phyloP scores from a whole-genome alignment of 805 yeast genomes.

The Naumovozyma baii region DNA sequence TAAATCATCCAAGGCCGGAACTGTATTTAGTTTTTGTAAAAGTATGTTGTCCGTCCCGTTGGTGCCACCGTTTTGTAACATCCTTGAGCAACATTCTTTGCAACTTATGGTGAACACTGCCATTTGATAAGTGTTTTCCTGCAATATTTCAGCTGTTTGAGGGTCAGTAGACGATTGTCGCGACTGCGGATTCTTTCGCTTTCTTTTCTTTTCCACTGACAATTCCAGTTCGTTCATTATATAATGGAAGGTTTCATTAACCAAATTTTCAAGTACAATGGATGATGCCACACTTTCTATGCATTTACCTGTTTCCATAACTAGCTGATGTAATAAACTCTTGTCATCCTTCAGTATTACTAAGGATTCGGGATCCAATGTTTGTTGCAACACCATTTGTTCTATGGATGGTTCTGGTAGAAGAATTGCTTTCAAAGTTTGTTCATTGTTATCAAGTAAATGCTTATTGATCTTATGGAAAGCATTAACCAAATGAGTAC shows the following conservation, averaged over 20 bases:
- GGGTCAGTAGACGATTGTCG: background rate
- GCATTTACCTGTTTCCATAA: constrained; percentile 39
- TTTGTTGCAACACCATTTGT: constrained; percentile 45
- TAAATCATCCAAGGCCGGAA: constrained; percentile 61
- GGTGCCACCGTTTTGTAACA: constrained; percentile 15
- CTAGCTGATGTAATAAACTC: constrained; percentile 29
- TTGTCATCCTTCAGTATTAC: constrained; percentile 19
- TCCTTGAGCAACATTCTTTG: constrained; percentile 22
- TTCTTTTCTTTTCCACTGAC: constrained; percentile 12
- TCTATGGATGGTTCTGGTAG: constrained; percentile 44
- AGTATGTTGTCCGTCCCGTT: constrained; percentile 13
- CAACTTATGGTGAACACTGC: constrained; percentile 24
- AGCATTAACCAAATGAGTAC: constrained; percentile 33
- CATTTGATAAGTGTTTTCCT: constrained; percentile 14
- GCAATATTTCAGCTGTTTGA: background rate
- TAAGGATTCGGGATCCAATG: constrained; percentile 36
- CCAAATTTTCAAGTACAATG: constrained; percentile 21
- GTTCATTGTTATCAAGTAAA: constrained; percentile 25
- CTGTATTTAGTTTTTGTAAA: constrained; percentile 17
- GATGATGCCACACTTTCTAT: constrained; percentile 26
- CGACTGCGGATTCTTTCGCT: constrained; percentile 1
- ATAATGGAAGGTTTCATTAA: constrained; percentile 25
- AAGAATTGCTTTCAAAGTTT: constrained; percentile 23
- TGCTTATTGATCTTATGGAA: constrained; percentile 25
- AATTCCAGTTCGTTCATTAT: constrained; percentile 20